Evolutionary conservation across 1,139 yeast species (phyloP).

Genomic region (Magnusiomyces tetraspermus): DNA sequence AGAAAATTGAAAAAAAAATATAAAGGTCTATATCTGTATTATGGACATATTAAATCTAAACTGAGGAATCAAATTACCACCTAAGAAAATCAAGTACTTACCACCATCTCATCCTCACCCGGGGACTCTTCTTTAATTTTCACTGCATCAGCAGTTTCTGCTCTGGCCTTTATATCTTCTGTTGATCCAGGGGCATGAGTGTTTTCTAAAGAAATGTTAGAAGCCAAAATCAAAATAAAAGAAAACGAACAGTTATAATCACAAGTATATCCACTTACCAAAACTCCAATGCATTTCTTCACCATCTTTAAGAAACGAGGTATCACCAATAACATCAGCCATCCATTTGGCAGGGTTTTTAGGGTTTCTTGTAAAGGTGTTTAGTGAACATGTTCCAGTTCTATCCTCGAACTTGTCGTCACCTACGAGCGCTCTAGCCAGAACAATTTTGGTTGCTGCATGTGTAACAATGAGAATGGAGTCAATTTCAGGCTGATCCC

Average conservation of each 20-base stretch:
- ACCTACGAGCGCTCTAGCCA: constrained; percentile 59
- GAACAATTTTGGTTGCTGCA: constrained; percentile 75
- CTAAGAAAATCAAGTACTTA: constrained; percentile 15
- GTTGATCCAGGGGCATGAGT: constrained; percentile 70
- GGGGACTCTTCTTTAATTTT: neutral
- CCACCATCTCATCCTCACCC: constrained; percentile 18
- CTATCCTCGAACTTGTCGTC: constrained; percentile 40
- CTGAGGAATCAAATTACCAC: neutral
- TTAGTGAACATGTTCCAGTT: constrained; percentile 50
- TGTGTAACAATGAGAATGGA: constrained; percentile 60
- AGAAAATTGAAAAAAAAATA: neutral
- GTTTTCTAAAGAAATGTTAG: constrained; percentile 21
- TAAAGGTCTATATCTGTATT: neutral
- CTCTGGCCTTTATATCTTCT: constrained; percentile 48
- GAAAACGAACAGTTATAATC: neutral
- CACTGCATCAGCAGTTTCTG: constrained; percentile 3
- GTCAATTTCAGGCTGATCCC: constrained; percentile 45
- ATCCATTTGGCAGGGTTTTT: constrained; percentile 41
- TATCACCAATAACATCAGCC: constrained; percentile 54
- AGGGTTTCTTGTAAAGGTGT: constrained; percentile 38
- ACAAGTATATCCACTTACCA: constrained; percentile 33
- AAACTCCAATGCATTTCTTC: constrained; percentile 92
- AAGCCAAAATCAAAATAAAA: neutral
- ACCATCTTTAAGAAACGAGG: constrained; percentile 56
- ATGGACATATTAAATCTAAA: neutral